Base-by-base conservation (phyloP, 257 asterid genomes). In the Avicennia marina region DNA sequence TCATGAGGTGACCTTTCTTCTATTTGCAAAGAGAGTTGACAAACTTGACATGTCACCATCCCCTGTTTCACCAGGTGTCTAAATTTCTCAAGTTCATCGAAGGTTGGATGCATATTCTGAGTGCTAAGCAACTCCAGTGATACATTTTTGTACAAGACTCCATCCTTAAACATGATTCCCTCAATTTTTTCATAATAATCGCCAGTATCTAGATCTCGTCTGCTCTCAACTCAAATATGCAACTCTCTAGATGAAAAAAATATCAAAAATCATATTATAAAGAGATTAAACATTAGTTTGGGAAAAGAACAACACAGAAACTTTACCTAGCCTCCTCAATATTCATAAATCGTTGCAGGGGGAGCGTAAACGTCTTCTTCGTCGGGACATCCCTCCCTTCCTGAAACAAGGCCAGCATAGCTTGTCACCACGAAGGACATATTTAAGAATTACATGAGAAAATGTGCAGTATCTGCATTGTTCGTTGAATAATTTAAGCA, bases 31-130 rank as follows among this genome's bases (percentile, higher is more conserved):
- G 49, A 93, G 90, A 0, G 93, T 84, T 10, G 97, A 72, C 70
- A 93, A 75, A 77, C 90, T 73, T 49, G 97, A 78, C 81, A 76
- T 68, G 70, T 93, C 94, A 38, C 91, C 87, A 66, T 86, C 95
- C 61, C 96, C 99, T 25, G 74, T 59, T 69, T 86, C 91, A 62
- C 76, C 74, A 58, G 95, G 83, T 81, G 94, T 65, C 95, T 78
- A 71, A 93, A 93, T 71, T 93, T 89, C 86, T 93, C 95, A 13
- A 93, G 95, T 72, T 93, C 99, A 68, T 93, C 99, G 67, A 93
- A 84, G 47, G 91, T 80, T 40, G 99, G 97, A 39, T 93, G 97
- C 43, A 84, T 79, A 59, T 79, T 83, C 72, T 67, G 80, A 40
- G 87, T 81, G 71, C 94, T 84, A 69, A 93, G 80, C 4, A 97